A percentile compares a stretch with the other conserved stretches of the same genome.
Conservation (phyloP, 257 asterid species). For the Nicotiana undulata region DNA sequence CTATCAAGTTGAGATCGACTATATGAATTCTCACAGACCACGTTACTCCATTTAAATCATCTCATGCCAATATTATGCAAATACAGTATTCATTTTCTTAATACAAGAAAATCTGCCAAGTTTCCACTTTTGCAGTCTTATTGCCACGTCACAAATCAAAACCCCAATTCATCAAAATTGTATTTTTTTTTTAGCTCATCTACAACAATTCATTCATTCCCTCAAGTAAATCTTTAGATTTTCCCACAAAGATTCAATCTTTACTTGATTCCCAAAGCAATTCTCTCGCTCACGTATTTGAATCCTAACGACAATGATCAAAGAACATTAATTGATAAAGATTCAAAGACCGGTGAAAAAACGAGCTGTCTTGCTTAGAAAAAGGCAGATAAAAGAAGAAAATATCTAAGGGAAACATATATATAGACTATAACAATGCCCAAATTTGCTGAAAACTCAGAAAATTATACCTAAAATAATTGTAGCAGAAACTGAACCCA, state of each 20-base stretch:
- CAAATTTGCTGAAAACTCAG: background rate
- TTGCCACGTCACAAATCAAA: slow-evolving; percentile 10
- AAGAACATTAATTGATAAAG: background rate
- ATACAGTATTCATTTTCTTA: background rate
- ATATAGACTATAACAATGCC: background rate
- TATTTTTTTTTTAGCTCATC: background rate
- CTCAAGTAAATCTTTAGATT: slow-evolving; percentile 2
- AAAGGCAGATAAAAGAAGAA: background rate
- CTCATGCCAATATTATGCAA: background rate
- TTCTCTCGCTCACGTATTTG: background rate
- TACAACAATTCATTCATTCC: background rate
- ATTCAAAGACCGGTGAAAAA: background rate
- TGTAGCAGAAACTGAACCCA: background rate
- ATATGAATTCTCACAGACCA: background rate
- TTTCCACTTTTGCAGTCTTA: slow-evolving; percentile 14
- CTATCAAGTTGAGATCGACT: background rate
- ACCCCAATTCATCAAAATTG: slow-evolving; percentile 11
- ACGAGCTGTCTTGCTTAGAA: background rate
- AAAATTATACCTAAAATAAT: slow-evolving; percentile 1
- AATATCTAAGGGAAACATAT: background rate
- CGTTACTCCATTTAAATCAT: background rate
- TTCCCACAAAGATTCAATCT: slow-evolving; percentile 7
- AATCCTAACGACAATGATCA: background rate
- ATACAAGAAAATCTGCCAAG: slow-evolving; percentile 2
- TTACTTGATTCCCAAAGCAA: background rate